phyloP scores from a whole-genome alignment of 768 basidiomycete genomes.

The Infundibulicybe gibba region DNA sequence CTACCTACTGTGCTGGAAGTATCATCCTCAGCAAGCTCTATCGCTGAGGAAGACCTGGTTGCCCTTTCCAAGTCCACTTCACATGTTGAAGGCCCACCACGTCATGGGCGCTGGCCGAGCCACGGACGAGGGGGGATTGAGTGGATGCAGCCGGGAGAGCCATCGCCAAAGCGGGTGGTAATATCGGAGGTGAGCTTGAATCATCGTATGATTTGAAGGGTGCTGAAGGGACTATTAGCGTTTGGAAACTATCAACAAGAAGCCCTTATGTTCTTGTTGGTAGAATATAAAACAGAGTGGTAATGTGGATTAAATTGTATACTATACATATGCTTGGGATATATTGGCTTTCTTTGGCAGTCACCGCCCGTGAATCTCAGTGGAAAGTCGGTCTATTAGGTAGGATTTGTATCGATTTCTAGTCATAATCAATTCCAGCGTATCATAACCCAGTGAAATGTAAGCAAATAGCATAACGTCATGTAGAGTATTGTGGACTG shows the following conservation, averaged over 20 bases:
- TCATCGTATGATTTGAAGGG: neutral
- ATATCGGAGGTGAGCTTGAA: slow-evolving; percentile 61
- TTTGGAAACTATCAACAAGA: slow-evolving; percentile 66
- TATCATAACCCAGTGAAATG: too few species aligned
- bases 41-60: slow-evolving; percentile 68
- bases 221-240: slow-evolving; percentile 40
- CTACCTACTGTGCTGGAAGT: slow-evolving; percentile 56
- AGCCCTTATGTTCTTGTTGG: slow-evolving; percentile 74
- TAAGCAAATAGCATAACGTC: too few species aligned
- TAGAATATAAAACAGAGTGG: slow-evolving; percentile 22
- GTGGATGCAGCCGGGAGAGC: slow-evolving; percentile 40
- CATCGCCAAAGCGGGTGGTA: slow-evolving; percentile 51
- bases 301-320: slow-evolving; percentile 16
- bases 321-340: slow-evolving; percentile 12
- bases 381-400: too few species aligned
- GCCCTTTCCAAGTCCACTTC: slow-evolving; percentile 77
- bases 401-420: too few species aligned
- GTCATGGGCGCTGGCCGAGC: slow-evolving; percentile 29
- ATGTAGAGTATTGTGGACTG: too few species aligned
- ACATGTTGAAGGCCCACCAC: slow-evolving; percentile 52
- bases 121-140: slow-evolving; percentile 32
- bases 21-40: slow-evolving; percentile 47
- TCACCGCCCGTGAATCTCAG: neutral
- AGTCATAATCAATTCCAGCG: too few species aligned
- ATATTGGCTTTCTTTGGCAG: slow-evolving; percentile 2